Evolutionary conservation across 495 filamentous ascomycete species (phyloP), one percentile per base, ranked within the genome.

Genomic region (Aspergillus steynii): DNA sequence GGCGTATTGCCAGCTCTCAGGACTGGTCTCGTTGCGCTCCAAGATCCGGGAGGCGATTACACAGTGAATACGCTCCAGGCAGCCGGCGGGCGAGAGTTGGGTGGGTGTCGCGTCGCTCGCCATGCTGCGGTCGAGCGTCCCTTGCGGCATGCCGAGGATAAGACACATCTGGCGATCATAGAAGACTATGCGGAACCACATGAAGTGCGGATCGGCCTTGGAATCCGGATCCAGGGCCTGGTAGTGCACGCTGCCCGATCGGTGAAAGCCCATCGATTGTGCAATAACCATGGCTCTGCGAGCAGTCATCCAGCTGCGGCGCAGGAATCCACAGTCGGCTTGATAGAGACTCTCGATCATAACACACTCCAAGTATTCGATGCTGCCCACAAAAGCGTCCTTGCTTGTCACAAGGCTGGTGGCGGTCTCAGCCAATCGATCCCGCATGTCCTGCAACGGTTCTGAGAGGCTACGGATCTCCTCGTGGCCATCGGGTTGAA

Each of bases 91-190:
- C 52, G 15, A 65, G 47, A 14, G 51, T 55, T 29, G 62, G 46
- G 8, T 55, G 46, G 9, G 46, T 64, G n/a, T 57, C 47, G 45
- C 68, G 71, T 20, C 73, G 71, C 2, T 55, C 29, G 55, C 65
- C 62, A 72, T 75, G 42, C 76, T 74, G 0, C 57, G 42, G 50
- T 83, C 78, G 14, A 56, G 37, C 10, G 74, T 68, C 12, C 61
- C 65, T 56, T 78, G 74, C 3, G 82, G 78, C 10, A 84, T 67
- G n/a, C 82, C 83, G 0, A 84, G 67, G 28, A 80, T 68, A 20
- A 84, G 61, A n/a, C 75, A 78, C 6, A 81, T 54, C 37, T 79
- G 73, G 12, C 80, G 77, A 54, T 85, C 82, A 32, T 66, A 46
- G 47, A 58, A 42, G n/a, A 64, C 56, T 4, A 75, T 68, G 28